A percentile compares a stretch with the other conserved stretches of the same genome.
phyloP scores from a whole-genome alignment of 306 rosid genomes.

The Castanopsis chinensis region DNA sequence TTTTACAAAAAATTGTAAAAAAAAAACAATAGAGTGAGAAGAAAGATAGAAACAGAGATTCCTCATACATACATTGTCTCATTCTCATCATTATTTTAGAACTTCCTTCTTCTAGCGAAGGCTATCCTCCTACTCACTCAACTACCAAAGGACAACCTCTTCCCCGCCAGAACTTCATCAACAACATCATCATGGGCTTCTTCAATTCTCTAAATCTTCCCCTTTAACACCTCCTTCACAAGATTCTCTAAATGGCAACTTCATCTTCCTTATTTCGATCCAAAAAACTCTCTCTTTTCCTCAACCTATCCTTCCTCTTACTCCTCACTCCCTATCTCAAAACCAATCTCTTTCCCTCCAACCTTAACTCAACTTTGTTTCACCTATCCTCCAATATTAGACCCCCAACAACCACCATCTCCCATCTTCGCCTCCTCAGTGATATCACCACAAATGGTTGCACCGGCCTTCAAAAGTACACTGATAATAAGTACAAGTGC shows the following conservation, averaged over 20 bases:
- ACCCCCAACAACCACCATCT: conserved; percentile 5
- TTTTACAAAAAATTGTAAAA: no score
- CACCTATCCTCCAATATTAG: neutral
- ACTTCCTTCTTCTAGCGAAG: neutral
- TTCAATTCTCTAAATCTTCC: neutral
- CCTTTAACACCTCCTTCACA: neutral
- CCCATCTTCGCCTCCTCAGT: conserved; percentile 11
- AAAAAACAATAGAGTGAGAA: no score
- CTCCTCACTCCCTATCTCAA: conserved; percentile 36
- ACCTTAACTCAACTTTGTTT: neutral
- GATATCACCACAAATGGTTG: conserved; percentile 39
- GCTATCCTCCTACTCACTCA: neutral
- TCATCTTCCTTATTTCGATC: conserved; percentile 5
- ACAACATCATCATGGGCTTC: neutral
- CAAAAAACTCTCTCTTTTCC: conserved; percentile 30
- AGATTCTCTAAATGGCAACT: conserved; percentile 33
- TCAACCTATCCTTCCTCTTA: conserved; percentile 44
- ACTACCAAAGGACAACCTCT: neutral
- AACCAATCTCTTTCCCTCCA: neutral
- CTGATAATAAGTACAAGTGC: conserved; percentile 49
- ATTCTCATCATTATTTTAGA: neutral
- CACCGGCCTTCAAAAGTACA: conserved; percentile 30
- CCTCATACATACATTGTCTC: neutral
- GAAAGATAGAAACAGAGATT: neutral
- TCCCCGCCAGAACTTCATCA: neutral